Evolutionary conservation across 2,329 filamentous ascomycete species (phyloP), one percentile per base, ranked within the genome.

Genomic region (Pyricularia grisea): DNA sequence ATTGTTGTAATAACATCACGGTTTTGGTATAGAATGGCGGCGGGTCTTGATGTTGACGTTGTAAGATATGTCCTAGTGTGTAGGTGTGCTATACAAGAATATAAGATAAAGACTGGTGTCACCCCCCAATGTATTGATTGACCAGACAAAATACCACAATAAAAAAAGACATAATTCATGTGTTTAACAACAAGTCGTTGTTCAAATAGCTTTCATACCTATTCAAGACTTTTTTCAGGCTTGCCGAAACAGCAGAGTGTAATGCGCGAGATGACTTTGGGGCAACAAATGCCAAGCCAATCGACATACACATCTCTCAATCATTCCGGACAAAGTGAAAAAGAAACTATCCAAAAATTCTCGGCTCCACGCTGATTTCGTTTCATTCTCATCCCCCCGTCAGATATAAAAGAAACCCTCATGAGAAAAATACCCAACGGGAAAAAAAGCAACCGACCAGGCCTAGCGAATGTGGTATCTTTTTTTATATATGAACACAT

Each of bases 401-500:
- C 17, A 50, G 6, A 50, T n/a, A 50, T 50, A 50, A n/a, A 50
- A n/a, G 10, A 50, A 42, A 20, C 10, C 2, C 36, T 20, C 14
- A 11, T n/a, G 2, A 4, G 7, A 50, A 50, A 50, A 36, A 36
- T 6, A 36, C 55, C 55, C 55, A 58, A 58, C 55, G n/a, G 27
- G 27, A 23, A 27, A 61, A 61, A 61, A 23, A 27, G 27, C 58
- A 61, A 61, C n/a, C 58, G 25, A 27, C 58, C 58, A 25, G 14
- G 42, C 58, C 58, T 61, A 61, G 58, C 58, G 58, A 61, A 61
- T 61, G 58, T 61, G 58, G 58, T 61, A 61, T 61, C 58, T 58
- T 61, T 36, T 33, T 61, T 61, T 61, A 61, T 61, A 61, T 61
- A 61, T 61, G 58, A 25, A 61, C n/a, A 61, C n/a, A 27, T 61